Base-by-base conservation (phyloP, 257 asterid species). In the Linaria vulgaris region DNA sequence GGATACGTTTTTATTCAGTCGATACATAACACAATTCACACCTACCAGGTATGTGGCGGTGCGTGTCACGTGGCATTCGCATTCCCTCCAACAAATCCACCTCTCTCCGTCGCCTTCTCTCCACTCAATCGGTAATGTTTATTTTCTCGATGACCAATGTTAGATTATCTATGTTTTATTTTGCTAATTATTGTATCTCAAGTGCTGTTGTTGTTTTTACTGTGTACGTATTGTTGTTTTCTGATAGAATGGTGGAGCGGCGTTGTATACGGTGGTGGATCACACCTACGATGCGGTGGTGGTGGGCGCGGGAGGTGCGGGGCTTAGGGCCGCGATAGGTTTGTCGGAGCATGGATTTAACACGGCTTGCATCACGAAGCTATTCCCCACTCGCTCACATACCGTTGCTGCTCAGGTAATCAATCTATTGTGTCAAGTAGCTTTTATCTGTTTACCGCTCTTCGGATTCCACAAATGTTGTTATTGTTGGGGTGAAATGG, bases 231-330 rank as follows among this genome's bases (percentile, higher is more conserved):
- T 23, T 56, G 1, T 38, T 61, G 43, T 23, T 22, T 58, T 52
- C 61, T 61, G 31, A 64, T 79, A 85, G 99, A 76, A 74, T 77
- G 94, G 76, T 11, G 87, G 82, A 69, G 85, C 86, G 15, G 77
- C 92, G 12, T 74, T 86, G 4, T 94, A 94, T 39, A 90, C 97
- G 12, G 80, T 94, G 43, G 99, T 94, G 72, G 99, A 94, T 75
- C 99, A 94, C 84, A 90, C 96, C 50, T 94, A 94, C 41, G 99
- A 94, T 73, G 99, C 99, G 1, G 94, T 94, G 50, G 99, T 94
- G 63, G 97, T 94, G 12, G 99, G 99, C 2, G 99, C 99, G 2
- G 99, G 99, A 7, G 99, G 99, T 12, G 99, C 99, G 5, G 99
- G 99, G 50, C 89, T 94, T 56, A 79, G 99, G 69, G 99, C 99